These are phyloP conservation scores for Simplicillium sp. DNA, from an alignment of 2,329 filamentous ascomycete species.

Conservation along the genomic window DNA sequence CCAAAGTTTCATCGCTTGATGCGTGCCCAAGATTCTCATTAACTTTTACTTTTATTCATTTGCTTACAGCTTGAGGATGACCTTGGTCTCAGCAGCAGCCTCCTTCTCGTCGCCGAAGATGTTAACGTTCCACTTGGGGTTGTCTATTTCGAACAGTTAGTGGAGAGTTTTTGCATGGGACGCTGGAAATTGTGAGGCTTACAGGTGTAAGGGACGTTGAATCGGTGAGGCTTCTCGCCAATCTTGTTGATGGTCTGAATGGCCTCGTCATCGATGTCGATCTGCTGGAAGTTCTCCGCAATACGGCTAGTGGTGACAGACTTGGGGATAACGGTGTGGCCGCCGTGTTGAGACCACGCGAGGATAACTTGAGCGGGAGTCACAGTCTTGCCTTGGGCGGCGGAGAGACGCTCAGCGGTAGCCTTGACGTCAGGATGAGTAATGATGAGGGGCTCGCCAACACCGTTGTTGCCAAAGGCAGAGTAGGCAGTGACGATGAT, in stretches of 20 bases:
- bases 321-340: conserved; percentile 67
- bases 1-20: too few relatives aligned
- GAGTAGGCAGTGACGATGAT: conserved; percentile 62
- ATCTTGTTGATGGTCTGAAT: conserved; percentile 53
- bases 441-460: conserved; percentile 40
- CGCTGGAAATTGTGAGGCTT: conserved; percentile 11
- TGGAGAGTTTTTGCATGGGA: neutral
- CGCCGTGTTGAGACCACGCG: conserved; percentile 49
- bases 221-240: conserved; percentile 38
- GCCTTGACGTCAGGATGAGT: conserved; percentile 46
- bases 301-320: conserved; percentile 60
- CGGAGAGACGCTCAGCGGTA: conserved; percentile 38
- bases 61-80: conserved; percentile 23
- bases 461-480: conserved; percentile 37
- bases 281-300: conserved; percentile 58
- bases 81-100: conserved; percentile 36
- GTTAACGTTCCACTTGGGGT: conserved; percentile 46
- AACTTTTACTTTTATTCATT: too few relatives aligned
- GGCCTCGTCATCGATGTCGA: conserved; percentile 49
- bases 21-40: too few relatives aligned
- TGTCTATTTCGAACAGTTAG: conserved; percentile 22
- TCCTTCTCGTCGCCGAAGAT: conserved; percentile 46
- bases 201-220: conserved; percentile 34
- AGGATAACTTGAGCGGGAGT: conserved; percentile 37
- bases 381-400: conserved; percentile 23